Evolutionary conservation across 139 green algal species (phyloP), one percentile per base, ranked within the genome.

Genomic region (Penium margaritaceum): DNA sequence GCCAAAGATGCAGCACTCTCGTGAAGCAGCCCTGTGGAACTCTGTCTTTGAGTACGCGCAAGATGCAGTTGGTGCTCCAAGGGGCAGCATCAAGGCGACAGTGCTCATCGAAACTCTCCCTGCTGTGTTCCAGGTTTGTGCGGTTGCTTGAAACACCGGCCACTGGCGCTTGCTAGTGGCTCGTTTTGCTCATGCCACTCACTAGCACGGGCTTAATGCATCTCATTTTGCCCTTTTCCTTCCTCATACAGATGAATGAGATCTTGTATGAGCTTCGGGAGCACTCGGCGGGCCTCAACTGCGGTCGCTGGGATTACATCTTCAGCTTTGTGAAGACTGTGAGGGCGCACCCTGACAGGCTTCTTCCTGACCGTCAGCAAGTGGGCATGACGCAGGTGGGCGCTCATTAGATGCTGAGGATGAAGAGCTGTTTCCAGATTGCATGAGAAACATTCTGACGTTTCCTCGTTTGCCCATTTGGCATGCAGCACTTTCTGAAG

Each of bases 231-330:
- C 19, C 21, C 46, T 57, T 57, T 19, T n/a, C 32, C 30, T 29
- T 65, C 9, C 9, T 12, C 27, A 5, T 33, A 30, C 88, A 95
- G 88, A 95, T 95, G 90, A 83, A 95, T 70, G 90, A 95, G 87
- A 91, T 95, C 76, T 74, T 95, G 64, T 95, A 86, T 35, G 90
- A 95, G 86, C 88, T 95, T 70, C 77, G 89, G 14, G 79, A 93
- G 55, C 90, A 95, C 80, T 87, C 78, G 2, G 72, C 84, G 72
- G 89, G 90, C 27, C 88, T 95, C 36, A 95, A 95, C 84, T 95
- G 90, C 77, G 90, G 90, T 5, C 88, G 90, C 63, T 95, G 90
- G 90, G 90, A 95, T 81, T 95, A 95, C 86, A 93, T 95, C 78
- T 95, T 95, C 77, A 85, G 67, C 46, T 89, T 90, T 79, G 93